Evolutionary conservation across 2,329 filamentous ascomycete species (phyloP), one percentile per base, ranked within the genome.

Genomic region (Cryoendolithus antarcticus): DNA sequence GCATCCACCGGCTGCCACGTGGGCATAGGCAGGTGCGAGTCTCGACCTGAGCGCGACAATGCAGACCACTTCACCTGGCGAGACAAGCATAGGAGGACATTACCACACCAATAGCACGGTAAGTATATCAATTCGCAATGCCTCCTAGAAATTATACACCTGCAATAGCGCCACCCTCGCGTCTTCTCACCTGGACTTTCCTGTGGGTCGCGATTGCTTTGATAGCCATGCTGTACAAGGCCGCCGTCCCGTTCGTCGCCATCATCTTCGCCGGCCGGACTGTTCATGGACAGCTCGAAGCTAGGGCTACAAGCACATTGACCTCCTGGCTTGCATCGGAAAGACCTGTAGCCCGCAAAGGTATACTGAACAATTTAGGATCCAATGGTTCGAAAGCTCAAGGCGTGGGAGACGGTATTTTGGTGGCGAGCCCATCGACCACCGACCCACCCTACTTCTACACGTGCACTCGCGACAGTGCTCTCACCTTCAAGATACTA

Each of bases 381-480:
- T 54, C 70, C 0, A 52, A 62, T 52, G 72, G 72, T 11, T 60
- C 61, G 4, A 62, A 64, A 39, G 70, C 64, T 7, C 46, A 55
- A 9, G 70, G 69, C 32, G 70, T 69, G 3, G 56, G 56, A 15
- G 53, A 67, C 2, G 72, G 72, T 24, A 61, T 72, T 38, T 64
- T 75, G 3, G 58, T 76, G 42, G 73, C 72, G 4, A 74, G 70
- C 48, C 72, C 72, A 11, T 72, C 67, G 6, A 71, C 62, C n/a
- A 54, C 47, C 3, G 57, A 70, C 48, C 73, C 73, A 1, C 59
- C 75, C 48, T 77, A 88, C 58, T 86, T 72, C 54, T 88, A 77
- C 53, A 85, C 80, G 1, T 89, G 83, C 83, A 85, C 78, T 1
- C 67, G 83, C 52, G 83, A 89, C 57, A 72, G 79, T 10, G 80